Evolutionary conservation across 345 rosid genomes (phyloP).

Genomic region (Schrenkiella parvula): DNA sequence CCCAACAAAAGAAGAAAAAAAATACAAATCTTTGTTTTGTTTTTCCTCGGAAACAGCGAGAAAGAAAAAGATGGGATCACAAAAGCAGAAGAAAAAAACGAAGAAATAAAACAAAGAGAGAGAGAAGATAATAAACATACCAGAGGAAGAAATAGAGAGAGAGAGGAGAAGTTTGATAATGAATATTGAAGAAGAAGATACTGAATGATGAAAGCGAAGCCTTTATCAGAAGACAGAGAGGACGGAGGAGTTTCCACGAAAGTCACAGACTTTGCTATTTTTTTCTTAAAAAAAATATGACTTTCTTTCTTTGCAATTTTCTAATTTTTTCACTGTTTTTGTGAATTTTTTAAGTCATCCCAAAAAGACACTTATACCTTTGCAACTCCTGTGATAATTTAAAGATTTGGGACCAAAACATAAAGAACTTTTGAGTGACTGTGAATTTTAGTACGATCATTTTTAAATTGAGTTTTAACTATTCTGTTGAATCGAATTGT

Average conservation of each 20-base stretch:
- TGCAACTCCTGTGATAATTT: slow-evolving; percentile 4
- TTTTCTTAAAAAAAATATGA: too few relatives aligned
- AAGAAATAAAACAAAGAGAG: neutral
- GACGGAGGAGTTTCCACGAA: slow-evolving; percentile 33
- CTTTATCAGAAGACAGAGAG: slow-evolving; percentile 31
- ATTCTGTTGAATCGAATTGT: neutral
- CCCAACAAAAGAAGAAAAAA: neutral
- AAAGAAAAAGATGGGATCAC: slow-evolving; percentile 1
- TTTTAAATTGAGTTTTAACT: neutral
- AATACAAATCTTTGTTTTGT: slow-evolving; percentile 22
- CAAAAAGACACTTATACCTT: slow-evolving; percentile 23
- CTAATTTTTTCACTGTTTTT: neutral
- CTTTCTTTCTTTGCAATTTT: neutral
- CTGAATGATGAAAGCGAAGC: slow-evolving; percentile 27
- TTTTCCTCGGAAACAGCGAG: slow-evolving; percentile 25
- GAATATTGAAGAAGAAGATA: slow-evolving; percentile 6
- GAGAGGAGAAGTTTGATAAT: slow-evolving; percentile 17
- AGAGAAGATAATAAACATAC: neutral
- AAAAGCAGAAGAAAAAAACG: neutral
- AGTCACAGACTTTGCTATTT: slow-evolving; percentile 11
- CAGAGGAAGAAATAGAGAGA: neutral
- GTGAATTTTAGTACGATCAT: neutral
- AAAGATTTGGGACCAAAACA: slow-evolving; percentile 6
- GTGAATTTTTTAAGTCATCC: neutral
- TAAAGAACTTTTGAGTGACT: neutral